Conservation (phyloP, 345 rosid genomes). For the Rhizophora apiculata region DNA sequence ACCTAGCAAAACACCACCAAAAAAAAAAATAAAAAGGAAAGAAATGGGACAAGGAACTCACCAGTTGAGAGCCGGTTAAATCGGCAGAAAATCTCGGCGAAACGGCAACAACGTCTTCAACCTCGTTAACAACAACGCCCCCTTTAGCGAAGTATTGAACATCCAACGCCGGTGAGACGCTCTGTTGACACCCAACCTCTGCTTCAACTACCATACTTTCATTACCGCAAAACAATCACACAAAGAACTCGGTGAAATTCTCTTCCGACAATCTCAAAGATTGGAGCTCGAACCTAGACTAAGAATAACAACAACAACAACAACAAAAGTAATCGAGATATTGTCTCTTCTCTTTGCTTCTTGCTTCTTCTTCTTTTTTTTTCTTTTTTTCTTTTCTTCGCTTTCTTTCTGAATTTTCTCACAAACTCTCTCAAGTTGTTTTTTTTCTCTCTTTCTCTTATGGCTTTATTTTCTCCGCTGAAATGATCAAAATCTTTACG, state of each 20-base stretch:
- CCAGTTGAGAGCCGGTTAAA: constrained; percentile 42
- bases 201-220: constrained; percentile 62
- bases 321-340: too few relatives aligned
- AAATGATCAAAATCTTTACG: constrained; percentile 10
- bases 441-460: neutral
- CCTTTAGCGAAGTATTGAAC: constrained; percentile 35
- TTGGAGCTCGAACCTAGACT: neutral
- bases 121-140: constrained; percentile 19
- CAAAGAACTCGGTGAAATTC: neutral
- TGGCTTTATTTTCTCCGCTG: neutral
- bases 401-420: constrained; percentile 10
- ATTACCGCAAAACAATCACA: constrained; percentile 3
- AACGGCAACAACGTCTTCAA: constrained; percentile 30
- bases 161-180: constrained; percentile 44
- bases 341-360: too few relatives aligned
- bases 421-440: neutral
- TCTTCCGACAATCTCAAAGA: neutral
- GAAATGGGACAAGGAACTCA: constrained; percentile 18
- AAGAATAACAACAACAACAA: too few relatives aligned
- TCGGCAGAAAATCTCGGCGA: constrained; percentile 41
- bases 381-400: neutral
- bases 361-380: neutral
- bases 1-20: neutral
- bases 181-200: constrained; percentile 51
- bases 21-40: neutral